Base-by-base conservation (phyloP, 129 eudicot genomes). In the sunflower (Helianthus annuus) region DNA sequence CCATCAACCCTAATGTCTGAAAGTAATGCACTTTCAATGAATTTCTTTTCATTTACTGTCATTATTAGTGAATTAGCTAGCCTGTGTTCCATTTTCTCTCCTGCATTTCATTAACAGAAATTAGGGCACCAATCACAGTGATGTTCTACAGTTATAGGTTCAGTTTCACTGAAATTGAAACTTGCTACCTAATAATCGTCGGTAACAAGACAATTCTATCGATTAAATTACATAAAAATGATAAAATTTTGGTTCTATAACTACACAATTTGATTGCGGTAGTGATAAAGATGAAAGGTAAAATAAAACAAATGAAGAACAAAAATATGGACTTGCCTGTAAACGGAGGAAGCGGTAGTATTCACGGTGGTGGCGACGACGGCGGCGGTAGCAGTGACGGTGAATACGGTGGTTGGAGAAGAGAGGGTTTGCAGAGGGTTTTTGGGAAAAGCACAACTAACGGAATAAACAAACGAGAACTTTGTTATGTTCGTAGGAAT, bases 1-100 rank as follows among this genome's bases (percentile, higher is more conserved):
- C 98, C 98, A 68, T 93, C 98, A 59, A 87, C 82, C 76, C 98
- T 80, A 56, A 93, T 85, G 68, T 89, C 97, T 4, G 92, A 80
- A 67, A 79, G 87, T 71, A 93, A 82, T 1, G 96, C 91, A 70
- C 77, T 85, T 76, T 93, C 90, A 63, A 93, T 89, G 66, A 89
- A 93, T 48, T 87, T 87, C 88, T 85, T 93, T 78, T 89, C 98
- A 72, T 89, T 93, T 69, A 85, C 86, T 4, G 98, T 89, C 92
- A 89, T 89, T 19, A 85, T 84, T 75, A 85, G 85, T 2, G 95
- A 69, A 82, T 81, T 87, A 44, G 95, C 95, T 59, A 89, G 68
- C 74, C 95, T 87, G 57, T 89, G 98, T 84, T 89, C 98, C 98
- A 93, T 93, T 55, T 16, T 54, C 29, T 24, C 19, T 72, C 81